Evolutionary conservation across 2,329 filamentous ascomycete species (phyloP), one percentile per base, ranked within the genome.

Genomic region (Penicillium sp.): DNA sequence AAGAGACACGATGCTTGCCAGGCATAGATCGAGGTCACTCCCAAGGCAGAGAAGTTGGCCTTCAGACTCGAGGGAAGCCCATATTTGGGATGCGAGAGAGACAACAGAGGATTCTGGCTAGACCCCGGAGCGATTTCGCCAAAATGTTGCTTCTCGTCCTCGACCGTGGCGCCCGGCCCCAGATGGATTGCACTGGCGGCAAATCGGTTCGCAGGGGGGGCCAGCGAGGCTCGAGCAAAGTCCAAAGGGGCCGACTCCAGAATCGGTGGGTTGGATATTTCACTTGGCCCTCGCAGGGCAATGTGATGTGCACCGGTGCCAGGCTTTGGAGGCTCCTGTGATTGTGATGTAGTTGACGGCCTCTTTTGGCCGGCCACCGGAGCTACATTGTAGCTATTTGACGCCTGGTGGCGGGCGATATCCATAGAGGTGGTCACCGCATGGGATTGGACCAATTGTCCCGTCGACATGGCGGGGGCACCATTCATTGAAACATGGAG

Each of bases 1-100:
- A 87, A 76, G 7, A 92, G 77, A 63, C 89, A 92, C 51, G 85
- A 84, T 44, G 87, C 87, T 69, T 91, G 89, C 89, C 89, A 92
- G 2, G 87, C 86, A 61, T 91, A 91, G 52, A 91, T 91, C 58
- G 80, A 82, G 33, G 78, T 81, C 49, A 92, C 87, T n/a, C 88
- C 88, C 32, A 89, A 75, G 0, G 75, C 72, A 41, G 78, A 78
- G 63, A 91, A 82, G 62, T 91, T 91, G 15, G 77, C 70, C 3
- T 89, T 81, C 32, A 91, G 73, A 20, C 76, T 70, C 0, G 71
- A 58, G 2, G 87, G 84, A 12, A 92, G 75, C 7, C 75, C 81
- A 72, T 91, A 92, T 32, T 73, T 74, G 1, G 80, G 75, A 67
- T 91, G 83, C 4, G 79, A 78, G 24, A 92, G 75, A 12, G 80